Evolutionary conservation across 169 alveolate species (phyloP), one percentile per base, ranked within the genome.

Genomic region (Cryptosporidium meleagridis): DNA sequence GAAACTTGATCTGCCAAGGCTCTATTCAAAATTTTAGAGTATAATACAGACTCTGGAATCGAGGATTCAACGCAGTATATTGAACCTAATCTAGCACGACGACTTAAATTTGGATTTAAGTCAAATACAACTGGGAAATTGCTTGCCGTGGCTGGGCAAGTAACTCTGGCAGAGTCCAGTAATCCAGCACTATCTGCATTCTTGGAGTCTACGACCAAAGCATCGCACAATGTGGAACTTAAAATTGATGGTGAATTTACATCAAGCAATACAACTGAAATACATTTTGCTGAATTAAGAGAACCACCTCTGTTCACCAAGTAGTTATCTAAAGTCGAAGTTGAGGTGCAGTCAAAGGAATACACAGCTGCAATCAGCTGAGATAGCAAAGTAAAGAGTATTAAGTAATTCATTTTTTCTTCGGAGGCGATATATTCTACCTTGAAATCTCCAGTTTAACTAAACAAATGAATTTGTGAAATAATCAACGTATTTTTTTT

Each of bases 21-120:
- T 44, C 68, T 44, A 37, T 62, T 52, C 48, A 80, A 80, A 58
- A 80, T 48, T 44, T 9, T 23, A n/a, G 6, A 41, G 26, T 61
- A 80, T 80, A 80, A 37, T 12, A 8, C 6, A 2, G 44, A 31
- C 12, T 10, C 23, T 62, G 59, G 62, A 1, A 23, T 1, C 9
- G 53, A n/a, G 23, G 80, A 12, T 12, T 59, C 80, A 37, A 80
- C 89, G 23, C 89, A 80, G 52, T 62, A 80, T n/a, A 80, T 61
- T 44, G 84, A 45, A 2, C 67, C 59, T 21, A 70, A 7, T 29
- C 14, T 9, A n/a, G 6, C 9, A 5, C 84, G 23, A 23, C 12
- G 14, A 10, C 39, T 29, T 23, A n/a, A n/a, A 9, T 21, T n/a
- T 9, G 7, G 6, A 44, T 12, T 10, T 6, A 41, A 7, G 9